Conservation (phyloP, 805 yeast genomes). For the Candida krabiensis region DNA sequence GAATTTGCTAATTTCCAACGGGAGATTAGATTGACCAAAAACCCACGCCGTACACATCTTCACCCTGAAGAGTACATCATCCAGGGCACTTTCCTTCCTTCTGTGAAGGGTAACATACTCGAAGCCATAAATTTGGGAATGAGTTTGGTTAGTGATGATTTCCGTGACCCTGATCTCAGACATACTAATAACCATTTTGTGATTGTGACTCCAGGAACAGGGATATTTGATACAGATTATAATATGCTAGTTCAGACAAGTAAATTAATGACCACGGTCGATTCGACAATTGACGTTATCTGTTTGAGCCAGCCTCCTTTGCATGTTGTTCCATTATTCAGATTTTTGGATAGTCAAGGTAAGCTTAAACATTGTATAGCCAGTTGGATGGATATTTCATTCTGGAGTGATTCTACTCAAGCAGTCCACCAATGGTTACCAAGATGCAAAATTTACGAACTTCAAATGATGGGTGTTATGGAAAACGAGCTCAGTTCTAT, state of each 20-base stretch:
- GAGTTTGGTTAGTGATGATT: constrained; percentile 71
- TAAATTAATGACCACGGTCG: constrained; percentile 70
- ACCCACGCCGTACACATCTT: constrained; percentile 34
- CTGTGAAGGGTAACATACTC: constrained; percentile 84
- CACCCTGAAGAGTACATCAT: constrained; percentile 39
- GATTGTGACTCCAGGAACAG: constrained; percentile 88
- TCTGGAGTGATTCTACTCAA: constrained; percentile 65
- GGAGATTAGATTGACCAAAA: constrained; percentile 58
- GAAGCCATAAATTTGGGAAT: constrained; percentile 88
- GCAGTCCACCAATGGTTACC: constrained; percentile 78
- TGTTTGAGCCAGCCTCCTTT: constrained; percentile 89
- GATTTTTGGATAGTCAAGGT: constrained; percentile 58
- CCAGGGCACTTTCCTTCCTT: constrained; percentile 71
- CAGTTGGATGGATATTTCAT: constrained; percentile 92
- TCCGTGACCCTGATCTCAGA: constrained; percentile 80
- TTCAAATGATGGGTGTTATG: constrained; percentile 98
- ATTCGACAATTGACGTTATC: constrained; percentile 83
- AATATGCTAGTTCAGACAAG: constrained; percentile 74
- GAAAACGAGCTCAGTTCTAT: constrained; percentile 81
- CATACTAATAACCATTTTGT: constrained; percentile 91
- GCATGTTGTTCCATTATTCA: constrained; percentile 85
- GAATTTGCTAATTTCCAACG: constrained; percentile 83
- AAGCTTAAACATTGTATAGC: constrained; percentile 77
- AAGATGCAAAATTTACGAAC: constrained; percentile 86
- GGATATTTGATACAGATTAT: constrained; percentile 88